Conservation (phyloP, 2,329 filamentous ascomycete species). For the Claviceps purpurea region DNA sequence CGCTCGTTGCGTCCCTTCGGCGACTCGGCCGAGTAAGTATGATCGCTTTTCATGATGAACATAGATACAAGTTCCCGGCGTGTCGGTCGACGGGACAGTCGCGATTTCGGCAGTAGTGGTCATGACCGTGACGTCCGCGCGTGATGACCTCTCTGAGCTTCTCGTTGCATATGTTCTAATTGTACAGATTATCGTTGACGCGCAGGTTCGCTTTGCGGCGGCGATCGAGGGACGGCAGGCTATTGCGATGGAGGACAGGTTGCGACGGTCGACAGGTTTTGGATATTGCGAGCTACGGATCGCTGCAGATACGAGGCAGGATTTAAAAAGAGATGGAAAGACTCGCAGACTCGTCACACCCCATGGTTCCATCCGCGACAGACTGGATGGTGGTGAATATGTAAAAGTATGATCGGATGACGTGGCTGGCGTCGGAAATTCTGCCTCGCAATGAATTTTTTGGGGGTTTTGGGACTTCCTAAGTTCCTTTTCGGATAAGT, state of each 20-base stretch:
- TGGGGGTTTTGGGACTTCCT: not conserved
- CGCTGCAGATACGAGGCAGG: not conserved
- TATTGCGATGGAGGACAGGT: not conserved
- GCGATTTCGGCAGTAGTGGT: conserved; percentile 60
- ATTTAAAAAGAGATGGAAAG: not conserved
- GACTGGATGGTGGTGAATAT: not conserved
- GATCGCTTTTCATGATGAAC: conserved; percentile 70
- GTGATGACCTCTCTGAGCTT: not conserved
- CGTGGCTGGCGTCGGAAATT: not conserved
- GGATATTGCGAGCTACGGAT: not conserved
- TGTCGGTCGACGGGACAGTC: conserved; percentile 77
- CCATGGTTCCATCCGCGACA: conserved; percentile 6
- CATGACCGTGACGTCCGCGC: conserved; percentile 37
- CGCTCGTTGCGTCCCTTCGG: conserved; percentile 75
- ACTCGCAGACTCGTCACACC: conserved; percentile 1
- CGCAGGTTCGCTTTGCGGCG: not conserved
- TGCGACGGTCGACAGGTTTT: not conserved
- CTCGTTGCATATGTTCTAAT: not conserved
- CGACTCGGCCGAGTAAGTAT: conserved; percentile 72
- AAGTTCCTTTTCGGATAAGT: no score
- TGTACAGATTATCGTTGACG: not conserved
- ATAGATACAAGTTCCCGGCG: conserved; percentile 62
- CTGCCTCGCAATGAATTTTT: not conserved
- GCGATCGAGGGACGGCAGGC: not conserved
- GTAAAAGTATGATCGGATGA: not conserved